These are phyloP conservation scores for Xanthoconium stramineum DNA, from an alignment of 768 basidiomycete species.

Conservation along the genomic window DNA sequence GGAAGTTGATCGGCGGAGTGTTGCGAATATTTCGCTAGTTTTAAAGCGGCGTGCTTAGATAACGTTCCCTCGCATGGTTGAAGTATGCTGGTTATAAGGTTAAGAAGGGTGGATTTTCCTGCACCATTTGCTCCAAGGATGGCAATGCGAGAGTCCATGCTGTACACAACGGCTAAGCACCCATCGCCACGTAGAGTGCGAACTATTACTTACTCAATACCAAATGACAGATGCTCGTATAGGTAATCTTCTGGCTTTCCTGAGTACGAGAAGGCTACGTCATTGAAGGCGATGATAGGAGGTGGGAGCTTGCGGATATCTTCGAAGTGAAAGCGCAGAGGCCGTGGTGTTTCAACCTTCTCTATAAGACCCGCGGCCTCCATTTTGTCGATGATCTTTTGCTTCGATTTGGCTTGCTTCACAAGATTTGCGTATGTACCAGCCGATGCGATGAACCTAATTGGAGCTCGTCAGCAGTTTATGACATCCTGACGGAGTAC, in stretches of 20 bases:
- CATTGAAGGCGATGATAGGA: constrained; percentile 94
- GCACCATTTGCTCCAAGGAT: constrained; percentile 97
- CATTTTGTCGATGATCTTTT: constrained; percentile 99
- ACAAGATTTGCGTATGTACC: constrained; percentile 99
- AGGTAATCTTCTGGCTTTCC: constrained; percentile 85
- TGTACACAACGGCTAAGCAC: constrained; percentile 26
- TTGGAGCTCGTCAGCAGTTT: constrained; percentile 5
- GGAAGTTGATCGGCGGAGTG: constrained; percentile 98
- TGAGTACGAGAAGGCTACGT: constrained; percentile 94
- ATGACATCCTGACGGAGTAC: neutral
- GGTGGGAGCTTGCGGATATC: constrained; percentile 91
- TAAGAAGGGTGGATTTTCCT: constrained; percentile 88
- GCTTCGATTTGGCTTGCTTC: constrained; percentile 98
- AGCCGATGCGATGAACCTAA: constrained; percentile 95
- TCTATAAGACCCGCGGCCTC: constrained; percentile 97
- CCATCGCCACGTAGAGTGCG: constrained; percentile 2
- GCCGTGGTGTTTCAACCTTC: constrained; percentile 73
- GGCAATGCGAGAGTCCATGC: constrained; percentile 93
- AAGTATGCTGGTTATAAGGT: constrained; percentile 81
- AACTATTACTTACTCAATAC: constrained; percentile 78
- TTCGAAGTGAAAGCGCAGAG: constrained; percentile 93
- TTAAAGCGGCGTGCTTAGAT: constrained; percentile 84
- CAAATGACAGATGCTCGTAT: constrained; percentile 88
- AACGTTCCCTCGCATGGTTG: constrained; percentile 84
- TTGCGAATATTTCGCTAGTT: constrained; percentile 98